Conservation (phyloP, 169 alveolate genomes). For the Plasmodium malariae region DNA sequence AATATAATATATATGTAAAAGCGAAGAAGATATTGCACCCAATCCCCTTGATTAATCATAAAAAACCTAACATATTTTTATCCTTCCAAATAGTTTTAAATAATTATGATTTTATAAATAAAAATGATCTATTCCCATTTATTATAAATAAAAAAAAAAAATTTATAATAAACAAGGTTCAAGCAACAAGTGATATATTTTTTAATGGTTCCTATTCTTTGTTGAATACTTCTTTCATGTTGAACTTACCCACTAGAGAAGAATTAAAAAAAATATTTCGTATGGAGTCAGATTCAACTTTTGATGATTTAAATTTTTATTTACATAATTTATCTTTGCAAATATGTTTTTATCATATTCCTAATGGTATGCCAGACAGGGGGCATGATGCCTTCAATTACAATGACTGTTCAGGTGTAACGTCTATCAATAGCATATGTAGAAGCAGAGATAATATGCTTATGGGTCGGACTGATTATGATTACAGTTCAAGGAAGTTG, state of each 20-base stretch:
- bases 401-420: too few species aligned
- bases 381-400: too few species aligned
- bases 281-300: neutral
- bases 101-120: conserved; percentile 28
- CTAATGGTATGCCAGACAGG: too few species aligned
- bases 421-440: too few species aligned
- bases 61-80: conserved; percentile 27
- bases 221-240: conserved; percentile 10
- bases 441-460: too few species aligned
- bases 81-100: conserved; percentile 45
- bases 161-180: conserved; percentile 35
- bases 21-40: conserved; percentile 25
- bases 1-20: conserved; percentile 48
- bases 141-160: conserved; percentile 14
- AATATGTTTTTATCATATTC: conserved; percentile 26
- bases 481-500: too few species aligned
- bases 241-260: conserved; percentile 14
- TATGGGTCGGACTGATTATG: too few species aligned
- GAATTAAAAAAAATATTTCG: conserved; percentile 3
- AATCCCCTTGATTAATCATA: conserved; percentile 12
- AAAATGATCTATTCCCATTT: conserved; percentile 31
- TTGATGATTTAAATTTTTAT: conserved; percentile 14
- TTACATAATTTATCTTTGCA: conserved; percentile 53
- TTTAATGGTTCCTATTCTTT: conserved; percentile 13
- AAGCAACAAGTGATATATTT: conserved; percentile 24